Base-by-base conservation (phyloP, 2,329 filamentous ascomycete genomes). In the Exserohilum turcica region DNA sequence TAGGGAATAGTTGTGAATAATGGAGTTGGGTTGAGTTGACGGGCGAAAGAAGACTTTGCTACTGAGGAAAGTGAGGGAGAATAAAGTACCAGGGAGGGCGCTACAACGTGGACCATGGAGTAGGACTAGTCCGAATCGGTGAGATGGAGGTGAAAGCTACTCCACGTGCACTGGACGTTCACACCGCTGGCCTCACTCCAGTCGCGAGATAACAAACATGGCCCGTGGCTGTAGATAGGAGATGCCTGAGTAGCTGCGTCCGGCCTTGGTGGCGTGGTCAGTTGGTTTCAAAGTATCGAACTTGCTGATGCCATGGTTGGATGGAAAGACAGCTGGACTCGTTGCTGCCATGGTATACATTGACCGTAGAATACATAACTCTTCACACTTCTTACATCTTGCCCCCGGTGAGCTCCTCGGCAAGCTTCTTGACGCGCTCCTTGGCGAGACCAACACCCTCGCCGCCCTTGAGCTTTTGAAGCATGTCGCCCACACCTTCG, bases 321-420 rank as follows among this genome's bases (percentile, higher is more conserved):
- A 24, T 24, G 4, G 21, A n/a, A n/a, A n/a, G 21, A 7, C 21
- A 24, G 21, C 21, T 24, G 21, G 7, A 24, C 7, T 24, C 7
- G 21, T 24, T 24, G 21, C 21, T 24, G 21, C 21, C 21, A 32
- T 18, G 38, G 38, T 24, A 38, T 33, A 27, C 21, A 15, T 16
- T 27, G n/a, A 8, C 13, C 36, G 28, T 48, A 42, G n/a, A 32
- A 42, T 42, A 48, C 37, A 48, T 12, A 24, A 10, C 27, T 15
- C 4, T 40, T n/a, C 18, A 33, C 36, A 33, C n/a, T 24, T n/a
- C 16, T 12, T 54, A 74, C 68, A 74, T 71, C 77, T 86, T 88
- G 45, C 86, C 86, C 49, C 87, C 87, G 16, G 86, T 89, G 64
- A 90, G 78, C 64, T 83, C 80, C 73, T 89, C 86, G 7, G 83